Evolutionary conservation across 2,329 filamentous ascomycete genomes (phyloP).

Genomic region (Sclerotinia nivalis): DNA sequence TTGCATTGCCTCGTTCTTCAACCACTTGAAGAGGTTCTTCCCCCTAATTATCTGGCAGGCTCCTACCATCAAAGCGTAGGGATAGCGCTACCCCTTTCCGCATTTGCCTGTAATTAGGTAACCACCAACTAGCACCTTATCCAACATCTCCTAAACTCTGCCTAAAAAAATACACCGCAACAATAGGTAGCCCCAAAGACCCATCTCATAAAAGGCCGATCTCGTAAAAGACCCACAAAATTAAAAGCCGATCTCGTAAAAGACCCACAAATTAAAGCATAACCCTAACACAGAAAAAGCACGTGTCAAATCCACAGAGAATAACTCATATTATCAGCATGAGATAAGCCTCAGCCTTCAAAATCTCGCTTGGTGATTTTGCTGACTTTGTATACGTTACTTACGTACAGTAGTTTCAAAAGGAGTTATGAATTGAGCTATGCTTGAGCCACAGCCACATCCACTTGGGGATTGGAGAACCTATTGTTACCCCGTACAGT

Average conservation of each 20-base stretch:
- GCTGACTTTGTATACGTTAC: background rate
- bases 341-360: background rate
- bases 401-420: background rate
- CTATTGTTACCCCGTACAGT: background rate
- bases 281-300: background rate
- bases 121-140: background rate
- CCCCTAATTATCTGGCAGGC: background rate
- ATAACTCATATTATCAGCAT: background rate
- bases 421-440: too few species aligned
- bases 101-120: background rate
- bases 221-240: background rate
- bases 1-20: background rate
- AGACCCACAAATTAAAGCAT: background rate
- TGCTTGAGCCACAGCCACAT: background rate
- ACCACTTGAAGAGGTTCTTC: background rate
- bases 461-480: background rate
- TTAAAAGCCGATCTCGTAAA: too few species aligned
- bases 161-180: background rate
- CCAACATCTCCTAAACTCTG: background rate
- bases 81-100: background rate
- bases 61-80: too few species aligned
- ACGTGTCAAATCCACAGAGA: background rate
- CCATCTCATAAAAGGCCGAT: too few species aligned
- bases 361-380: slow-evolving; percentile 1
- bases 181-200: background rate